Percentiles rank a stretch among this genome's conserved stretches.
These are phyloP conservation scores for Chrysopogon serrulatus DNA, from an alignment of 176 grass and related monocot genomes.

Conservation along the genomic window DNA sequence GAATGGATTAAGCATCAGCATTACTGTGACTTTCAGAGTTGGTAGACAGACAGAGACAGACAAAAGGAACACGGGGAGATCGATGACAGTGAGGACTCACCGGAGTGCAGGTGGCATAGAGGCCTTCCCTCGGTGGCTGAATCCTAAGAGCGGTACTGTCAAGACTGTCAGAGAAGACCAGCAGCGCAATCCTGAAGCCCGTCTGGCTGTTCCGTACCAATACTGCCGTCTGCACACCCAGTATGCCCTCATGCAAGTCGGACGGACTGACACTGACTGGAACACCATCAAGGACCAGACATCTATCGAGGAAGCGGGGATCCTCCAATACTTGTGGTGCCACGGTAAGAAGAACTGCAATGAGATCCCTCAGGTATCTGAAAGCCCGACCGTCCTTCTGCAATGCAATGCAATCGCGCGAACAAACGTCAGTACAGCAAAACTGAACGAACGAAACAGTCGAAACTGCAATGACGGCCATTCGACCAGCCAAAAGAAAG, in stretches of 20 bases:
- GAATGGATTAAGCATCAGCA: no score
- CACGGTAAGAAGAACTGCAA: not conserved
- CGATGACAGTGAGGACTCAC: not conserved
- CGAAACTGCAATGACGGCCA: no score
- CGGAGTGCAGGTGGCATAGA: not conserved
- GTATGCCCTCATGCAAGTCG: not conserved
- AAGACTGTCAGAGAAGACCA: not conserved
- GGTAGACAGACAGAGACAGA: no score
- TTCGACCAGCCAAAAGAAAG: no score
- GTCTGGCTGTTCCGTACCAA: not conserved
- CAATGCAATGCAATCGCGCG: no score
- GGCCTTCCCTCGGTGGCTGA: no score
- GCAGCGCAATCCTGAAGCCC: not conserved
- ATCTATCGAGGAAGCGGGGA: not conserved
- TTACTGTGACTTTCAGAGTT: no score
- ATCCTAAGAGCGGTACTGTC: no score
- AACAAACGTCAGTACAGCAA: no score
- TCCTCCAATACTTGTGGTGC: not conserved
- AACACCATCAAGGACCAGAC: not conserved
- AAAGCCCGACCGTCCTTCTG: no score
- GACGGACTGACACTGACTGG: not conserved
- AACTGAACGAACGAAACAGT: no score
- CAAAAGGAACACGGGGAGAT: no score
- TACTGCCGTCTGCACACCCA: not conserved
- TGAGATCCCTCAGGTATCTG: not conserved